Evolutionary conservation across 1,139 yeast species (phyloP), one percentile per base, ranked within the genome.

Genomic region (Yamadazyma mexicana): DNA sequence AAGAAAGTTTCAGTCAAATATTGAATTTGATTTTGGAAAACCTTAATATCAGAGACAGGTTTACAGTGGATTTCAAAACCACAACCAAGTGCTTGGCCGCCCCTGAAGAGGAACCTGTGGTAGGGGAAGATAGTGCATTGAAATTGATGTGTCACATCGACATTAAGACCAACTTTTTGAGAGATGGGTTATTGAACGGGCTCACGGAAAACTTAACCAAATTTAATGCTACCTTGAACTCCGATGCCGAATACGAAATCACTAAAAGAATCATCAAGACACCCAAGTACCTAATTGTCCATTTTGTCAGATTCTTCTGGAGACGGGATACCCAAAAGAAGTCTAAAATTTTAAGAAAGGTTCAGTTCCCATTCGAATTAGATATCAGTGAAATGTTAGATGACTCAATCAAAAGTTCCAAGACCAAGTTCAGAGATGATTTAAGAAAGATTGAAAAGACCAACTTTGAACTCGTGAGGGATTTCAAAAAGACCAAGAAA

Each of bases 281-380:
- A 49, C 99, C 99, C 43, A 85, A 87, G 57, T 85, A 84, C 57
- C 72, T 92, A 52, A 87, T 94, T 11, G 88, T 94, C 36, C 96
- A 92, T 60, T 92, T 87, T 62, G 94, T 92, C 50, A 77, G 99
- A 55, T 92, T 92, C 61, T 92, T 81, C 63, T 92, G 98, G 98
- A 87, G 94, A 60, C 78, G 92, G 55, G 95, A 92, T 45, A 87
- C 95, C 7, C 82, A 80, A 50, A 87, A 85, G 65, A 92, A 92
- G 68, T 86, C 96, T 25, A 92, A 92, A 67, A 92, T 92, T 59
- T 72, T 92, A 60, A 82, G 98, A 58, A 89, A 84, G 64, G 98
- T 92, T 22, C 87, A 84, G 47, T 92, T 94, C 64, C 99, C 99
- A 33, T 87, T 89, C 64, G 94, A 87, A 59, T 72, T 91, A 44